Base-by-base conservation (phyloP, 2,329 filamentous ascomycete species). In the Clarireedia homoeocarpa region DNA sequence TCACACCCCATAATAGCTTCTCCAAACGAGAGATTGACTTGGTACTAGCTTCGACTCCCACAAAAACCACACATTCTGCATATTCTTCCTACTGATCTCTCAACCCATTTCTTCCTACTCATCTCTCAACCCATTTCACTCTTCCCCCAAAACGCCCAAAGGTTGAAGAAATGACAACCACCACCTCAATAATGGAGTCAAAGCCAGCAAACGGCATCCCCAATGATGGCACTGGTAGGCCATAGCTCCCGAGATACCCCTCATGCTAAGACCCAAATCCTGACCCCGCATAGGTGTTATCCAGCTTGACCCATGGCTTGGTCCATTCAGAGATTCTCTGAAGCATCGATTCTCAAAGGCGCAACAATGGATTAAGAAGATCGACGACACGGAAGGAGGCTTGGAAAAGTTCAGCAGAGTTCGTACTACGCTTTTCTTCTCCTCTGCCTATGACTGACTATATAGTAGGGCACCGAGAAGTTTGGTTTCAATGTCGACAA, bases 351-450 rank as follows among this genome's bases (percentile, higher is more conserved):
- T 86, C 72, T 74, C 80, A 57, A 89, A 88, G 69, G 84, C 91
- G 10, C 85, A 95, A 65, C 77, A 88, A 57, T 97, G 92, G 94
- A 88, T 96, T 67, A 83, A 88, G 70, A 85, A 75, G 27, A 89
- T 99, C 68, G 77, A 95, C 61, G 80, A 89, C 38, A 83, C 81
- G 1, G 94, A 99, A 72, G 94, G 94, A 50, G 90, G 94, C 15
- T 70, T 99, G 45, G 89, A 95, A 59, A 90, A 92, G 71, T 99
- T 97, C 74, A 92, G 88, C 66, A 88, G 81, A 73, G 90, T 89
- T 71, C 59, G 77, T 70, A 23, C 20, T 55, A 34, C 48, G 42
- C 48, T 54, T 36, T 14, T 36, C 48, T 34, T 27, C 38, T 46
- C 42, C 44, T 45, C 10, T 26, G 20, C 12, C 17, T 30, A 14